Evolutionary conservation across 2,329 filamentous ascomycete genomes (phyloP), one percentile per base, ranked within the genome.

Genomic region (Verticillium alfalfae): DNA sequence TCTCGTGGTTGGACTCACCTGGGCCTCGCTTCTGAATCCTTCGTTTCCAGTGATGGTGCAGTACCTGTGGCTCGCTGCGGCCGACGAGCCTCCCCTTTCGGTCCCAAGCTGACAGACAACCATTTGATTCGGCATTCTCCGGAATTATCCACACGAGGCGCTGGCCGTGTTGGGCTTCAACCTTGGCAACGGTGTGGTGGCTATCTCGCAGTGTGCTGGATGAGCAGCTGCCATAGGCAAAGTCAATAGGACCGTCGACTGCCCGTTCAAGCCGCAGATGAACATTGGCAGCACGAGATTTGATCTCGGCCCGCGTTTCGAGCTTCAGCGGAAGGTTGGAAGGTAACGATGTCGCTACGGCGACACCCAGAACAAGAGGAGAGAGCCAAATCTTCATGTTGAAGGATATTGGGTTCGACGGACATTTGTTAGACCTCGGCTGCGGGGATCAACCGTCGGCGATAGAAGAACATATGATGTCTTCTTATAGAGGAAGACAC

Each of bases 71-170:
- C 63, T 69, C 67, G 61, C 75, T 77, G n/a, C 72, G 72, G 22
- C 73, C 77, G 18, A 76, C 65, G 5, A 76, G 69, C 1, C 58
- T 59, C 5, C 72, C 73, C 1, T 65, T 22, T 1, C 66, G 61
- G 41, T 68, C 67, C 76, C 75, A 79, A 5, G 77, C 77, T 1
- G 76, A 77, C 55, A 79, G 71, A 65, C 77, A 79, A 13, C 75
- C 75, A 15, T 70, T 71, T 2, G 64, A 62, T 1, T 63, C 39
- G 18, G 65, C 62, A 45, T 69, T 65, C 31, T 64, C 59, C 1
- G 68, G 68, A 34, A 68, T 63, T 3, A 70, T 60, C 67, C 68
- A 70, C 56, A 69, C 67, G 16, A 70, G 66, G 18, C 68, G 66
- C 49, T 68, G 64, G 4, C 66, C 61, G 34, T 67, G 63, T 45